These are phyloP conservation scores for Wickerhamomyces sydowiorum DNA, from an alignment of 805 yeast genomes.

Conservation along the genomic window DNA sequence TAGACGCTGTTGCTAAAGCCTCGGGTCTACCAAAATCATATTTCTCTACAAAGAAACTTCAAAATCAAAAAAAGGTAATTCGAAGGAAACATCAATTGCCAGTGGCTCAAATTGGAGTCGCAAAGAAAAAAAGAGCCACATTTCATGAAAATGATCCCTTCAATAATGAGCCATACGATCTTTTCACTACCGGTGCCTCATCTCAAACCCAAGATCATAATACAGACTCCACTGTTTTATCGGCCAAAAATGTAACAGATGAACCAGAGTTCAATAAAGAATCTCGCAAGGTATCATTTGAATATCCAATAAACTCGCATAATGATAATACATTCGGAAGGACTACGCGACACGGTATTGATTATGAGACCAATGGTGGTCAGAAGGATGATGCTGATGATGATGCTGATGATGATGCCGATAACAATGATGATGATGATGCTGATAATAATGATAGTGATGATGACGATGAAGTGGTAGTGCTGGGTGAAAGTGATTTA, in stretches of 20 bases:
- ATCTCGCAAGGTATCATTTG: too few species aligned
- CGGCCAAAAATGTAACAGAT: too few species aligned
- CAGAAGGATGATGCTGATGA: neutral
- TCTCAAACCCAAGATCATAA: too few species aligned
- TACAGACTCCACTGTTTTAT: too few species aligned
- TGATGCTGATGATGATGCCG: conserved; percentile 1
- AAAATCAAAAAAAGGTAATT: neutral
- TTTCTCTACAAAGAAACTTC: conserved; percentile 8
- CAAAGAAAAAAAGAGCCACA: conserved; percentile 11
- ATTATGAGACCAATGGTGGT: neutral
- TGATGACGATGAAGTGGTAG: neutral
- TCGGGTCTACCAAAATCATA: conserved; percentile 20
- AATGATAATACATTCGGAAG: too few species aligned
- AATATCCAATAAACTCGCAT: too few species aligned
- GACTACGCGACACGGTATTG: neutral
- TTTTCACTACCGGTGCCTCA: too few species aligned
- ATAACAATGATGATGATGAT: conserved; percentile 1
- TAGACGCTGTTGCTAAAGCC: conserved; percentile 14
- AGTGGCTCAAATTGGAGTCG: conserved; percentile 15
- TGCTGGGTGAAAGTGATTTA: neutral
- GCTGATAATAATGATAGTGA: neutral
- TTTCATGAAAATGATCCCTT: neutral
- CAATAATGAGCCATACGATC: neutral
- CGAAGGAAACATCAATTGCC: neutral
- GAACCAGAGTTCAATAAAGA: too few species aligned